Conservation (phyloP, 2,329 filamentous ascomycete genomes). For the Colletotrichum incanum region DNA sequence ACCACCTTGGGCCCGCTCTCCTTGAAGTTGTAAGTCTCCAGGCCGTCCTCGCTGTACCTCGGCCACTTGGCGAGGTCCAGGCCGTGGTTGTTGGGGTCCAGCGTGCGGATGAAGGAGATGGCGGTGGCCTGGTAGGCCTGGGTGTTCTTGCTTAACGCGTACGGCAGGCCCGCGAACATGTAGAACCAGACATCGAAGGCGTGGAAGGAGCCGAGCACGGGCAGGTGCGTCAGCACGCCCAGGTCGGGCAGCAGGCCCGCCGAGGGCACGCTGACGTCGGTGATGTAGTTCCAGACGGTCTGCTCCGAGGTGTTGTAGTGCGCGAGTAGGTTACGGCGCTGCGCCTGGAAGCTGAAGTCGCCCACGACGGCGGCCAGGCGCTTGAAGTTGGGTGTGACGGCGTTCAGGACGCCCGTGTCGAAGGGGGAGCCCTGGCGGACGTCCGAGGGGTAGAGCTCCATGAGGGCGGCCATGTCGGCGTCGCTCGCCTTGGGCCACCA, state of each 20-base stretch:
- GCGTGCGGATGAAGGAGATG: slow-evolving; percentile 26
- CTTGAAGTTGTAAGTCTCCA: slow-evolving; percentile 25
- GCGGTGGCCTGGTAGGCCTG: slow-evolving; percentile 26
- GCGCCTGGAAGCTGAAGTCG: slow-evolving; percentile 69
- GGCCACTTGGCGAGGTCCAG: slow-evolving; percentile 13
- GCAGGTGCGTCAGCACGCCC: slow-evolving; percentile 15
- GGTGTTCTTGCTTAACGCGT: slow-evolving; percentile 25
- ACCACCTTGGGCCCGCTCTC: slow-evolving; percentile 7
- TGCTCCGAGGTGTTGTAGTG: slow-evolving; percentile 26
- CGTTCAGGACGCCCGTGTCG: slow-evolving; percentile 69
- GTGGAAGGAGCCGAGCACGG: slow-evolving; percentile 21
- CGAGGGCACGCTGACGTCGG: slow-evolving; percentile 21
- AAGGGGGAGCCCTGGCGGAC: slow-evolving; percentile 74
- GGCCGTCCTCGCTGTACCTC: slow-evolving; percentile 8
- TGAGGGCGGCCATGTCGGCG: slow-evolving; percentile 16
- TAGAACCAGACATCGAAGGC: slow-evolving; percentile 26
- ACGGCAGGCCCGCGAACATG: slow-evolving; percentile 26
- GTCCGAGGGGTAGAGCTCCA: slow-evolving; percentile 52
- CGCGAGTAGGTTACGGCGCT: slow-evolving; percentile 60
- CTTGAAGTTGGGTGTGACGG: slow-evolving; percentile 77
- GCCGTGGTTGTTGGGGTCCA: slow-evolving; percentile 26
- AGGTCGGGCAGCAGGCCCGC: slow-evolving; percentile 15
- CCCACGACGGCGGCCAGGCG: slow-evolving; percentile 74
- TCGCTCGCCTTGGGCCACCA: slow-evolving; percentile 17
- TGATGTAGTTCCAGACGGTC: slow-evolving; percentile 25